Conservation (phyloP, 2,329 filamentous ascomycete genomes). For the Coniella vitis region DNA sequence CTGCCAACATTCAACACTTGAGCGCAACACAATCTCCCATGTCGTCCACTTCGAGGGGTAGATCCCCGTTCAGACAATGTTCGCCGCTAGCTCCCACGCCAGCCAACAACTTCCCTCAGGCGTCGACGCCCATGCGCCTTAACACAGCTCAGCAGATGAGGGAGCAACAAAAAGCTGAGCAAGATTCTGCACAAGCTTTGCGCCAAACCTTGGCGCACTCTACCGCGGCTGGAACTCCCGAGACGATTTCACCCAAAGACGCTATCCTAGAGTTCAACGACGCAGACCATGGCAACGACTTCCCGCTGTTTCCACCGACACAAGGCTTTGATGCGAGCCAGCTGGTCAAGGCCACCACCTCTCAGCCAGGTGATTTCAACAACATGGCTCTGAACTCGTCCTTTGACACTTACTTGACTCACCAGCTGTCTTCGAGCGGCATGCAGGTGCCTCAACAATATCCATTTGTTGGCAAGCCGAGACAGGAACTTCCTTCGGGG, state of each 20-base stretch:
- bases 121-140: constrained; percentile 10
- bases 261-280: constrained; percentile 81
- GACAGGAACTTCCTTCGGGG: constrained; percentile 32
- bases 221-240: constrained; percentile 47
- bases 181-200: constrained; percentile 41
- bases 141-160: constrained; percentile 31
- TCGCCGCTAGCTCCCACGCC: constrained; percentile 52
- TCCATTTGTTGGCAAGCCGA: constrained; percentile 37
- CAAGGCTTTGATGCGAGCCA: constrained; percentile 35
- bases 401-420: constrained; percentile 26
- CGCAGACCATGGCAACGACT: constrained; percentile 59
- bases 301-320: constrained; percentile 65
- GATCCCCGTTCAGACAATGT: constrained; percentile 74
- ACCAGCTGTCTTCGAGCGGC: constrained; percentile 28
- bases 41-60: constrained; percentile 49
- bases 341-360: constrained; percentile 29
- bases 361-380: constrained; percentile 21
- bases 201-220: constrained; percentile 35
- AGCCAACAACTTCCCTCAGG: constrained; percentile 35
- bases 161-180: constrained; percentile 54
- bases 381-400: constrained; percentile 18
- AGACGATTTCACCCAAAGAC: constrained; percentile 93
- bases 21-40: constrained; percentile 48
- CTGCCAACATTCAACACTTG: constrained; percentile 68
- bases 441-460: constrained; percentile 43